phyloP scores from a whole-genome alignment of 1,284 basidiomycete genomes.

The Schizophyllum amplum region DNA sequence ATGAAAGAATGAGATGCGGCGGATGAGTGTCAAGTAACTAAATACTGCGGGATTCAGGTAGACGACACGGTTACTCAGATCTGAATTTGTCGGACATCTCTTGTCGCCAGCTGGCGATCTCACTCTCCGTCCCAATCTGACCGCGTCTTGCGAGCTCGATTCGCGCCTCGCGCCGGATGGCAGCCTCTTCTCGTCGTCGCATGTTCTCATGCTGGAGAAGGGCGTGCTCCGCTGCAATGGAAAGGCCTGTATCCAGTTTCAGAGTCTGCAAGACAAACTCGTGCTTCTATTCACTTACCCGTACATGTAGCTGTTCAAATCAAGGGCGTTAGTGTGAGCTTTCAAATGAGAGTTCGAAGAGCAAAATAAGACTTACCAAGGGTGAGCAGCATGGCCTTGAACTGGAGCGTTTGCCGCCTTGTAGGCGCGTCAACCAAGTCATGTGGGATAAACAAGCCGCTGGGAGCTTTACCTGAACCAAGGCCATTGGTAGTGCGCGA shows the following conservation, averaged over 20 bases:
- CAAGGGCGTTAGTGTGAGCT: conserved; percentile 6
- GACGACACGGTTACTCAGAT: conserved; percentile 14
- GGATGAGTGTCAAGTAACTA: not conserved
- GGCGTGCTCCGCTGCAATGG: conserved; percentile 70
- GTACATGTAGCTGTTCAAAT: conserved; percentile 15
- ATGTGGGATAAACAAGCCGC: not conserved
- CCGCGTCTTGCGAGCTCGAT: conserved; percentile 68
- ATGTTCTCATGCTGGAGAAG: conserved; percentile 63
- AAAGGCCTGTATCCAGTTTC: conserved; percentile 51
- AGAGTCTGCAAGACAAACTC: conserved; percentile 2
- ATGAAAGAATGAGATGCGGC: not conserved
- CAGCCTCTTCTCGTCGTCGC: conserved; percentile 58
- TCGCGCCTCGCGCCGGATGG: conserved; percentile 64
- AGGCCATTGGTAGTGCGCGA: conserved; percentile 76
- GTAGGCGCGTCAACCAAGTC: not conserved
- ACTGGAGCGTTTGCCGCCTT: conserved; percentile 71
- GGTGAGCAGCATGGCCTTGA: conserved; percentile 72
- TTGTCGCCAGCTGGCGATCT: conserved; percentile 74
- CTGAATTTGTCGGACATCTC: conserved; percentile 16
- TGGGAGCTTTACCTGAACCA: conserved; percentile 48
- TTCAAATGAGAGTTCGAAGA: conserved; percentile 1
- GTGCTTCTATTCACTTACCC: not conserved
- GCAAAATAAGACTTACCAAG: conserved; percentile 32
- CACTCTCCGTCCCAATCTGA: conserved; percentile 73
- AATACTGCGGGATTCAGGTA: too few species aligned